A percentile compares a stretch with the other conserved stretches of the same genome.
These are phyloP conservation scores for Sugiyamaella floridensis DNA, from an alignment of 805 yeast genomes.

Conservation along the genomic window DNA sequence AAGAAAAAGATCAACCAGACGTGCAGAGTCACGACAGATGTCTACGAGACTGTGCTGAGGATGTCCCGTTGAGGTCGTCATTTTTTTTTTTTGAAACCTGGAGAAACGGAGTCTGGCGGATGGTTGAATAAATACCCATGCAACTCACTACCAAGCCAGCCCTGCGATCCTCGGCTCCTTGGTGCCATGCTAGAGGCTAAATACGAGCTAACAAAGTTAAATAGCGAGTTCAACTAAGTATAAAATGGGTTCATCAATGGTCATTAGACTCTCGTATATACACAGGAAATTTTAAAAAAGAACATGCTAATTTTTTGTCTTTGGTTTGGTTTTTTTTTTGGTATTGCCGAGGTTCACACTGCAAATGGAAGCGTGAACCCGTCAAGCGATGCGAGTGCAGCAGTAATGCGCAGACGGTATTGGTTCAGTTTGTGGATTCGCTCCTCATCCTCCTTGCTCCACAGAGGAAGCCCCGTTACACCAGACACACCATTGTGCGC, in stretches of 20 bases:
- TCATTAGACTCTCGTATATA: not conserved
- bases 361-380: constrained; percentile 4
- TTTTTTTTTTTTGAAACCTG: not conserved
- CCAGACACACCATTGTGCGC: constrained; percentile 21
- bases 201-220: not conserved
- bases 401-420: constrained; percentile 15
- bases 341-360: not conserved
- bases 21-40: constrained; percentile 7
- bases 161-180: not conserved
- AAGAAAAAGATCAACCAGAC: constrained; percentile 13
- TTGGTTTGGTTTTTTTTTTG: too few species aligned
- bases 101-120: not conserved
- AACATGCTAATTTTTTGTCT: not conserved
- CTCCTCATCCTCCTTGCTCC: constrained; percentile 26
- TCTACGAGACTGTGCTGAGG: constrained; percentile 1
- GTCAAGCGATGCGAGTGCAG: constrained; percentile 3
- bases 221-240: not conserved
- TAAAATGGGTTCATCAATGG: not conserved
- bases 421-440: constrained; percentile 22
- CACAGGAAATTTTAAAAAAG: not conserved
- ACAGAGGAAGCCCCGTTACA: constrained; percentile 21
- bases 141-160: not conserved
- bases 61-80: constrained; percentile 1
- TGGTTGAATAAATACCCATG: not conserved
- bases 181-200: not conserved